A percentile compares a stretch with the other conserved stretches of the same genome.
Conservation (phyloP, 345 rosid species). For the Punica granatum region DNA sequence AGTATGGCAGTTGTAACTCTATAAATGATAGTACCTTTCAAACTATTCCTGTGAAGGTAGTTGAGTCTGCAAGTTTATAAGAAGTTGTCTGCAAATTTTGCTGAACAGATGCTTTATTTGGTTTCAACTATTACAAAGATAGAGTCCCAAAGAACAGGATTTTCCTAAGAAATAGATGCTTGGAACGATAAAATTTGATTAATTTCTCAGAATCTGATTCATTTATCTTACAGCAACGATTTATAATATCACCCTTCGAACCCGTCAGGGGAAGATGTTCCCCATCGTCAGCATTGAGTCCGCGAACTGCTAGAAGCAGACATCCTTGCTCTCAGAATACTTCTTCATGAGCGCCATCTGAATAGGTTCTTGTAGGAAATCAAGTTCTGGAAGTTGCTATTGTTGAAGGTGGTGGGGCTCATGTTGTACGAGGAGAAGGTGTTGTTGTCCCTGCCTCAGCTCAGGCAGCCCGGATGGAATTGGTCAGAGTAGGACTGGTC, state of each 20-base stretch:
- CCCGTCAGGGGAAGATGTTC: conserved; percentile 66
- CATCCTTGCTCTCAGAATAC: conserved; percentile 52
- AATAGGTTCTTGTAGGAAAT: conserved; percentile 60
- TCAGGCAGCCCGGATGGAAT: conserved; percentile 49
- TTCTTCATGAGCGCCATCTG: conserved; percentile 55
- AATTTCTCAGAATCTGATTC: conserved; percentile 48
- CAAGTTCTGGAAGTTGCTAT: conserved; percentile 69
- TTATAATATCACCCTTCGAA: conserved; percentile 68
- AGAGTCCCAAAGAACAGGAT: no score
- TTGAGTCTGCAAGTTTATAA: no score
- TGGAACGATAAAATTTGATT: no score
- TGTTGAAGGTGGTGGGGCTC: conserved; percentile 51
- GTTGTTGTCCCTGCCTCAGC: conserved; percentile 66
- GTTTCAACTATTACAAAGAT: no score
- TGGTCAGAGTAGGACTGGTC: conserved; percentile 50
- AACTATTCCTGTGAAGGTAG: no score
- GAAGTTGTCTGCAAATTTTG: no score
- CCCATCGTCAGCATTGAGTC: conserved; percentile 85
- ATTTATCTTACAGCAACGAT: conserved; percentile 63
- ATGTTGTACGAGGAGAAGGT: conserved; percentile 44
- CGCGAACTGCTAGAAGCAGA: conserved; percentile 65
- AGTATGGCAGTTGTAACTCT: no score
- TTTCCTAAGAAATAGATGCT: no score
- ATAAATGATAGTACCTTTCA: no score
- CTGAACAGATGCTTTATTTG: no score